phyloP scores from a whole-genome alignment of 2,329 filamentous ascomycete genomes.

The Cladorrhinum sp. region DNA sequence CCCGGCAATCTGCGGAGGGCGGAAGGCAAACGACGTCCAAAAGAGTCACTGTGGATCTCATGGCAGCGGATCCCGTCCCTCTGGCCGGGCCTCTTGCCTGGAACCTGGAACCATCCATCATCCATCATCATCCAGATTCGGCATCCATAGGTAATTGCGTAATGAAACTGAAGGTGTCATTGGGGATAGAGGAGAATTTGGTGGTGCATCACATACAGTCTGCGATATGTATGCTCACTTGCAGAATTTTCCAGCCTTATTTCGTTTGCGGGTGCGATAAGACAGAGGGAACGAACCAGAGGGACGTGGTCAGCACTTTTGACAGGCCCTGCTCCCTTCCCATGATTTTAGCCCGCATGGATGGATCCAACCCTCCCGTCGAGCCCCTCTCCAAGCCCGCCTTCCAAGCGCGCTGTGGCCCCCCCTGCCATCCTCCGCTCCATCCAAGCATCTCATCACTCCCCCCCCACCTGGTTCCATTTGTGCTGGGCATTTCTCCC shows the following conservation, averaged over 20 bases:
- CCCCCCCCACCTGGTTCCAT: neutral
- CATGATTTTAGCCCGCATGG: constrained; percentile 16
- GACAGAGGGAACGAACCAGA: neutral
- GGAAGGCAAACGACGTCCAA: neutral
- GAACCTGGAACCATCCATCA: too few relatives aligned
- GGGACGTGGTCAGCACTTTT: neutral
- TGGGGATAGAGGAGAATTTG: neutral
- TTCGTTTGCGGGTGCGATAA: neutral
- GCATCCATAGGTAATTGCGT: neutral
- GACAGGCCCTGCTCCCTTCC: neutral
- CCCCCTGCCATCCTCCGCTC: neutral
- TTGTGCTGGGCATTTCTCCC: constrained; percentile 4
- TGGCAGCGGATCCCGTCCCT: neutral
- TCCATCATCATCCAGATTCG: neutral
- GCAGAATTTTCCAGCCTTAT: neutral
- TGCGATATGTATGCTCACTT: too few relatives aligned
- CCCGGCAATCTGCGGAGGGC: neutral
- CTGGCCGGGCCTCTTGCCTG: neutral
- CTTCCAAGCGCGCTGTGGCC: neutral
- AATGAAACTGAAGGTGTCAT: too few relatives aligned
- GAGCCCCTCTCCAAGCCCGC: constrained; percentile 1
- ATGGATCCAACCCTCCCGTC: constrained; percentile 14
- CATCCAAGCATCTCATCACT: constrained; percentile 14
- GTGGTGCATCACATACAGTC: neutral
- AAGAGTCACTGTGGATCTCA: neutral